Base-by-base conservation (phyloP, 2,329 filamentous ascomycete genomes). In the Plenodomus biglobosus region DNA sequence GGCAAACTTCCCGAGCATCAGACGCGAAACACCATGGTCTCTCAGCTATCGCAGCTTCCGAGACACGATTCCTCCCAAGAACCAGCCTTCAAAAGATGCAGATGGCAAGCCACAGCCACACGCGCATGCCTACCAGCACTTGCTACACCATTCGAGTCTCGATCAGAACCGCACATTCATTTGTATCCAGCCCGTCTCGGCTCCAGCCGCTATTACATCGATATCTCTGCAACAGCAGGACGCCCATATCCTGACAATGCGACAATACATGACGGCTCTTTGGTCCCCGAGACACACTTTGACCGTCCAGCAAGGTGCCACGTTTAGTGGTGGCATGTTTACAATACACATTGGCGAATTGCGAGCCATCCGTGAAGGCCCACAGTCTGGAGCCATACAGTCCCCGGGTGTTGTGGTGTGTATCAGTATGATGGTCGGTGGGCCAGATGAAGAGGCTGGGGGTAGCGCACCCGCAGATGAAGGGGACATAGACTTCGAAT, bases 11-110 rank as follows among this genome's bases (percentile, higher is more conserved):
- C 55, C 46, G 37, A 58, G 50, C 20, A 55, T 59, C 16, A 53
- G 56, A 7, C 65, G 58, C 19, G 48, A 53, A 30, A 16, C 51
- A 2, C 46, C 52, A 46, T 73, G 68, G 68, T 45, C 56, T 3
- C 62, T 73, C 32, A 58, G 52, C 27, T 66, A 71, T 47, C 66
- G 66, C 16, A 52, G 66, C 11, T 67, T 71, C 42, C 70, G 68
- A 48, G 63, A 69, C 42, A 59, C 55, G 1, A 47, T 54, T 6
- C 65, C 68, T 2, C 58, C 50, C 3, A 44, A 44, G 19, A 35
- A 57, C 36, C 42, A 51, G n/a, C 24, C 48, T 15, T 35, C 58
- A 3, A 40, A 37, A 1, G 50, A 53, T 18, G 47, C 52, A 32
- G 50, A 62, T 16, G 49, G 52, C 41, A 56, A 55, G 35, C 47